Conservation (phyloP, 1,284 basidiomycete species). For the Calocybe gambosa region DNA sequence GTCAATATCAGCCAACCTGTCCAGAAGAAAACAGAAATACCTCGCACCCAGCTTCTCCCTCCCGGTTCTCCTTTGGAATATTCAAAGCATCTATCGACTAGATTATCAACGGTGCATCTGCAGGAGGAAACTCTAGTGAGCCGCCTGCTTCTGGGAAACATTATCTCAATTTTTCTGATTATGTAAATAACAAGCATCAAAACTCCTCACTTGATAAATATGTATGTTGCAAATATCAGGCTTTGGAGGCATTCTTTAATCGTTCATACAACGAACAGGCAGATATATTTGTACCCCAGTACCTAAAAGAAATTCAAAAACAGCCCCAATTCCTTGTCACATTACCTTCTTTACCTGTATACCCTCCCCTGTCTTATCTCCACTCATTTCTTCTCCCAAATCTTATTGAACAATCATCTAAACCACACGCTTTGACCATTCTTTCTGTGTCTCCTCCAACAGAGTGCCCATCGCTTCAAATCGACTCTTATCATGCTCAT, state of each 20-base stretch:
- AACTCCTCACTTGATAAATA: conserved; percentile 33
- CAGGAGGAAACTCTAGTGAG: conserved; percentile 5
- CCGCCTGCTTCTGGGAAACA: neutral
- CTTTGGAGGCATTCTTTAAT: neutral
- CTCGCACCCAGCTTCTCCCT: conserved; percentile 18
- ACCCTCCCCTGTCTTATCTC: conserved; percentile 32
- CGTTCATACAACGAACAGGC: conserved; percentile 24
- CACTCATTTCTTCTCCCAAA: conserved; percentile 27
- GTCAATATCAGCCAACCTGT: conserved; percentile 19
- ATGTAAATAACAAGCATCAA: conserved; percentile 6
- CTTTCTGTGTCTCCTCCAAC: conserved; percentile 25
- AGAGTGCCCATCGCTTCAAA: conserved; percentile 23
- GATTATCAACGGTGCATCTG: conserved; percentile 1
- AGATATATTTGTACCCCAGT: conserved; percentile 38
- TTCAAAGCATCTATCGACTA: conserved; percentile 2
- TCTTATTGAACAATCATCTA: conserved; percentile 22
- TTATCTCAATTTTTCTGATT: neutral
- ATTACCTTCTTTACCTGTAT: conserved; percentile 32
- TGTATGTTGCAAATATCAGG: conserved; percentile 19
- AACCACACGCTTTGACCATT: conserved; percentile 20
- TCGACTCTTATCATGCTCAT: conserved; percentile 29
- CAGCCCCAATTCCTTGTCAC: conserved; percentile 33
- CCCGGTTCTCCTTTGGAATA: conserved; percentile 18
- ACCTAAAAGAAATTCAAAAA: conserved; percentile 40
- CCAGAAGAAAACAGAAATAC: conserved; percentile 9